Evolutionary conservation across 177 flowering plant species (phyloP).

Genomic region (Vitis hybrid): DNA sequence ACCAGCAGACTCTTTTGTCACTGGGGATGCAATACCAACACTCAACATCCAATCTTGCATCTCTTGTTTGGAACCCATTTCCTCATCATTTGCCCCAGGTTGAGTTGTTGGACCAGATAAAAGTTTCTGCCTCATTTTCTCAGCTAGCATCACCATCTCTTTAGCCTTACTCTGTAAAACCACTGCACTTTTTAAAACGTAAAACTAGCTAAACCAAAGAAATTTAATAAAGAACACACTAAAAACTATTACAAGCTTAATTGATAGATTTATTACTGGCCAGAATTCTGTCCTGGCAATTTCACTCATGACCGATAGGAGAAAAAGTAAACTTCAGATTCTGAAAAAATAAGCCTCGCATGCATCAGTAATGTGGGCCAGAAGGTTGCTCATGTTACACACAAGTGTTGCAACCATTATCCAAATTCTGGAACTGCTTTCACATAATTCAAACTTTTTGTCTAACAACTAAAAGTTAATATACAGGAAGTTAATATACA

Average conservation of each 20-base stretch:
- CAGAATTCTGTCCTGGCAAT: no score
- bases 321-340: no score
- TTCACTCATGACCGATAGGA: no score
- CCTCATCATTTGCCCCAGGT: conserved; percentile 62
- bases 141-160: conserved; percentile 98
- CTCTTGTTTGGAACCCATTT: conserved; percentile 87
- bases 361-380: not conserved
- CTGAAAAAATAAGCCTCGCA: no score
- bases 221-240: not conserved
- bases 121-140: conserved; percentile 94
- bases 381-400: not conserved
- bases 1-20: conserved; percentile 97
- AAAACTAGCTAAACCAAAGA: conserved; percentile 8
- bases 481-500: not conserved
- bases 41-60: conserved; percentile 97
- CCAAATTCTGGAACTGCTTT: not conserved
- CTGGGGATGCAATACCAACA: conserved; percentile 94
- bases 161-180: conserved; percentile 83
- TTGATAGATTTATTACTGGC: not conserved
- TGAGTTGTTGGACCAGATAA: conserved; percentile 65
- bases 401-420: not conserved
- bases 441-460: not conserved
- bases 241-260: not conserved
- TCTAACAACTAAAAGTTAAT: not conserved
- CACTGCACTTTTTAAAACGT: not conserved